These are phyloP conservation scores for Penicillium sp. DNA, from an alignment of 2,329 filamentous ascomycete species.

Conservation along the genomic window DNA sequence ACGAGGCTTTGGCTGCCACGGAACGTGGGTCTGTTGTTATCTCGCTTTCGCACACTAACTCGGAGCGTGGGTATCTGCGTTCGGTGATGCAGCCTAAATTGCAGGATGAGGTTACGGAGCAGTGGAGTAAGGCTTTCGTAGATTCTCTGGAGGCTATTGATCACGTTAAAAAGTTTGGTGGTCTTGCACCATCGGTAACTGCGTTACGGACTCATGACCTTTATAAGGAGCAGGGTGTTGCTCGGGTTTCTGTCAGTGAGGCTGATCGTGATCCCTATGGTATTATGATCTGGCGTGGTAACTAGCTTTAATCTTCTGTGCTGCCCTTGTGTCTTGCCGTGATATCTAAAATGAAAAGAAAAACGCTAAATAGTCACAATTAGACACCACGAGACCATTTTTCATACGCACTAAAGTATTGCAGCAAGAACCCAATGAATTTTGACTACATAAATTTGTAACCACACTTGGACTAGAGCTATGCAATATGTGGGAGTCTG, in stretches of 20 bases:
- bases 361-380: not conserved
- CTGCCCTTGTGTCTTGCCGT: not conserved
- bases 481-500: not conserved
- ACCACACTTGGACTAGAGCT: not conserved
- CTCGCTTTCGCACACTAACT: constrained; percentile 88
- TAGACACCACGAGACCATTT: not conserved
- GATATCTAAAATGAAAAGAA: not conserved
- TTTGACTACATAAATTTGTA: not conserved
- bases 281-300: constrained; percentile 53
- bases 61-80: constrained; percentile 77
- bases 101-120: constrained; percentile 55
- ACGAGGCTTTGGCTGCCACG: constrained; percentile 81
- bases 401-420: not conserved
- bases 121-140: constrained; percentile 51
- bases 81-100: constrained; percentile 68
- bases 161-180: constrained; percentile 20
- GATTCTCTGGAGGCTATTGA: constrained; percentile 38
- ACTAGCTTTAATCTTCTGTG: not conserved
- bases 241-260: constrained; percentile 71
- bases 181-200: constrained; percentile 26
- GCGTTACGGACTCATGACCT: constrained; percentile 43
- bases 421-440: not conserved
- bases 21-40: constrained; percentile 81
- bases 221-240: constrained; percentile 50
- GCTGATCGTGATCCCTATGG: constrained; percentile 85